Evolutionary conservation across 805 yeast species (phyloP), one percentile per base, ranked within the genome.

Genomic region (Saturnispora halmiae): DNA sequence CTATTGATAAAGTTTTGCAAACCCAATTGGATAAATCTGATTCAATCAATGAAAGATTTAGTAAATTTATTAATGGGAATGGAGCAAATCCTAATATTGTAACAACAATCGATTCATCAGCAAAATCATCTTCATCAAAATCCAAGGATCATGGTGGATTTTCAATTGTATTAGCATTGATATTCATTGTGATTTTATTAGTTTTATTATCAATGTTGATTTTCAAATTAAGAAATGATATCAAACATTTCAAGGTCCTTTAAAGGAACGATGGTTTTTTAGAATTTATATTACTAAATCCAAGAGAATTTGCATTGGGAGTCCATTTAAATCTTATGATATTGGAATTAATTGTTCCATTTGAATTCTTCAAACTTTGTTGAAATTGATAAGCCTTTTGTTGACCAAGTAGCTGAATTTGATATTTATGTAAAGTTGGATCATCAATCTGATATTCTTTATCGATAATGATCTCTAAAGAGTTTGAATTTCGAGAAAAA

Each of bases 241-340:
- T 78, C 42, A 77, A 75, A 50, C 80, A 74, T 51, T 63, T 79
- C 7, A 78, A 78, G 47, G 63, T 78, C 34, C 63, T 77, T 42
- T 76, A 54, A 59, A 56, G 50, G 48, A 69, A 73, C 1, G 73
- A 68, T 8, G 78, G 74, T 45, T 60, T 68, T 28, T 61, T 57
- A 8, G 67, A 65, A 40, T 60, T 56, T 14, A 72, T 64, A 47
- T 71, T 72, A 2, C 69, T 60, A 46, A 67, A 57, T 0, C 69
- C 72, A 10, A 69, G 33, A 37, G 66, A 61, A 48, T 73, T 73
- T 8, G 75, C 69, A 52, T 71, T 73, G 2, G 77, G 73, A 35
- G 52, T 56, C 45, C 70, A 61, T 46, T 61, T 65, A 16, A 69
- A 66, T 7, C 66, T 65, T 18, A 66, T 63, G 6, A 66, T 57